Evolutionary conservation across 2,329 filamentous ascomycete genomes (phyloP).

Genomic region (Pochonia chlamydosporia): DNA sequence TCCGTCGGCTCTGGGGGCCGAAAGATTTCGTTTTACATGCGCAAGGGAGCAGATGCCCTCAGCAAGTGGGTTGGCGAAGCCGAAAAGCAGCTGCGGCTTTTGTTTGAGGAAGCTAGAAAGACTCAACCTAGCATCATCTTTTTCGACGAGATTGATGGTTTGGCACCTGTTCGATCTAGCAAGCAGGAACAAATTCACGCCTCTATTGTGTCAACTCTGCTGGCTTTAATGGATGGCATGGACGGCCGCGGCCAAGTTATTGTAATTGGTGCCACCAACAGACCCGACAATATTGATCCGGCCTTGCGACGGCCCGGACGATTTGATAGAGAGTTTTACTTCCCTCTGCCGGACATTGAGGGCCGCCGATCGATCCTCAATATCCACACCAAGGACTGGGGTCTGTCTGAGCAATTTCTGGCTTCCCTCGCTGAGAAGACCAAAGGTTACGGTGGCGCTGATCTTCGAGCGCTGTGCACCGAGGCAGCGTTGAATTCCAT

Average conservation of each 20-base stretch:
- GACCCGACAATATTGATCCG: conserved; percentile 92
- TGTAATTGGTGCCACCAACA: conserved; percentile 97
- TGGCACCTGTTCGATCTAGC: conserved; percentile 92
- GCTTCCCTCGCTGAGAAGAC: conserved; percentile 78
- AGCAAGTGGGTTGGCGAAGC: conserved; percentile 99
- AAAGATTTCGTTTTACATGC: conserved; percentile 99
- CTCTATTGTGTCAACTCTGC: conserved; percentile 90
- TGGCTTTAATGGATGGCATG: conserved; percentile 96
- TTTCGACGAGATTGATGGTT: conserved; percentile 96
- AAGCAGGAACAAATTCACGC: conserved; percentile 99
- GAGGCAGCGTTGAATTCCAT: conserved; percentile 95
- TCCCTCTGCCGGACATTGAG: conserved; percentile 78
- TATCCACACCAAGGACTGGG: conserved; percentile 94
- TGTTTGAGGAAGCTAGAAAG: conserved; percentile 93
- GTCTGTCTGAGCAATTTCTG: conserved; percentile 74
- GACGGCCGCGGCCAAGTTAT: conserved; percentile 97
- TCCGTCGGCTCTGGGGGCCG: conserved; percentile 82
- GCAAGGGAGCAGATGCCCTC: conserved; percentile 93
- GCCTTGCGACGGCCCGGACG: conserved; percentile 89
- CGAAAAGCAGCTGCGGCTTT: conserved; percentile 83
- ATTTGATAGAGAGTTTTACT: conserved; percentile 98
- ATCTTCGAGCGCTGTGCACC: conserved; percentile 88
- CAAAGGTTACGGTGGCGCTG: conserved; percentile 94
- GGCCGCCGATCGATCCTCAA: conserved; percentile 83
- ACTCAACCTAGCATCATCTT: conserved; percentile 99